Evolutionary conservation across 1,284 basidiomycete genomes (phyloP), one percentile per base, ranked within the genome.

Genomic region (Sanghuangporus baumii): DNA sequence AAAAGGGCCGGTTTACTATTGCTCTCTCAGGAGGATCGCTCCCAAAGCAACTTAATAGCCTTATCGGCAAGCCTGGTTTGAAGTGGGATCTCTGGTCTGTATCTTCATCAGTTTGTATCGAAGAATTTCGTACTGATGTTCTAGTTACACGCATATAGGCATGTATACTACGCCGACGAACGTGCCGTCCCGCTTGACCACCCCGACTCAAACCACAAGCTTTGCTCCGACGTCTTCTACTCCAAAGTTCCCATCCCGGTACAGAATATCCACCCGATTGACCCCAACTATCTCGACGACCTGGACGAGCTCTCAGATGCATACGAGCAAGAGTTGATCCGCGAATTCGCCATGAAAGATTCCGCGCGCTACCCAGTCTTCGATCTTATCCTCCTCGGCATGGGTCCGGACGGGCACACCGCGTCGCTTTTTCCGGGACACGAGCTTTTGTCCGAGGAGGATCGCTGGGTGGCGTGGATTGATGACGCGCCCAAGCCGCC

Each of bases 91-190:
- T 94, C 75, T 99, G 96, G 96, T 95, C 69, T 67, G 84, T 79
- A 31, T 56, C 47, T 23, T 54, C 41, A 18, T 61, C 43, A 55
- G 51, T 36, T 7, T 59, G 65, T 51, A 61, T 57, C 20, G 37
- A 59, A 57, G 55, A 37, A 9, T 54, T 60, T 55, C 40, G 57
- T 14, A 54, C 14, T 31, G 14, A 34, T 26, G 41, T 60, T 36
- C 16, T 6, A 9, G n/a, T 6, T 40, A 43, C 26, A 18, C 38
- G 47, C 6, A 9, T 51, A 41, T 74, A 98, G 96, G 96, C 94
- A 98, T 70, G 87, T 99, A 70, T 99, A 92, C 79, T 99, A 98
- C 74, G 94, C 89, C 59, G 97, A 99, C 75, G 97, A 99, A 79
- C 92, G 97, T 61, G 87, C 90, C 62, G 97, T 99, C 12, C 94